These are phyloP conservation scores for Polytolypa hystricis DNA, from an alignment of 2,329 filamentous ascomycete species.

Conservation along the genomic window DNA sequence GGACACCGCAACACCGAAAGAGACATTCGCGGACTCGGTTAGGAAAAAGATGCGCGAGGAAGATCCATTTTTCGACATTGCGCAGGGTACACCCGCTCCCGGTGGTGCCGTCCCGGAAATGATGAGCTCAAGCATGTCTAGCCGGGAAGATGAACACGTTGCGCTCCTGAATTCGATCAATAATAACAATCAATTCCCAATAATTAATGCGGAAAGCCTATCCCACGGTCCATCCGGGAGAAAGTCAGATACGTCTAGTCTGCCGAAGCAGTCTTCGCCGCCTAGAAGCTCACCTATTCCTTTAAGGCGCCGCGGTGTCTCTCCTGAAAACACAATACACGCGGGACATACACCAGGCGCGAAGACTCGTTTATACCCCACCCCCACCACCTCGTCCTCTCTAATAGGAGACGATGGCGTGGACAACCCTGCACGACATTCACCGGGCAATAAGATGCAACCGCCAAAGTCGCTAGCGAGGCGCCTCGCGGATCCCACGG, in stretches of 20 bases:
- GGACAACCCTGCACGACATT: slow-evolving; percentile 11
- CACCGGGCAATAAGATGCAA: neutral
- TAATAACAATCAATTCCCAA: slow-evolving; percentile 1
- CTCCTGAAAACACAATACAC: slow-evolving; percentile 24
- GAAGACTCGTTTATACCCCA: slow-evolving; percentile 26
- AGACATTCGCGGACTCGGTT: slow-evolving; percentile 7
- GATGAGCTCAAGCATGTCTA: neutral
- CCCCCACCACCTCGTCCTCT: slow-evolving; percentile 30
- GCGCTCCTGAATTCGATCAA: neutral
- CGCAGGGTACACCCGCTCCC: slow-evolving; percentile 18
- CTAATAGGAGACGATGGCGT: slow-evolving; percentile 22
- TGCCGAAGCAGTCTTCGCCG: slow-evolving; percentile 18
- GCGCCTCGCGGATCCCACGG: slow-evolving; percentile 23
- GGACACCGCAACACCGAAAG: slow-evolving; percentile 1
- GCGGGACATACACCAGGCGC: slow-evolving; percentile 22
- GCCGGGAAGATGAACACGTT: neutral
- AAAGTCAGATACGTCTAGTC: too few relatives aligned
- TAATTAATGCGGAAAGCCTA: neutral
- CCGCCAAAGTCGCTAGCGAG: neutral
- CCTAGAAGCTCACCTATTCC: slow-evolving; percentile 25
- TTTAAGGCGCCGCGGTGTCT: slow-evolving; percentile 17
- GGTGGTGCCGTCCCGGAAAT: slow-evolving; percentile 7
- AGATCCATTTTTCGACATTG: slow-evolving; percentile 22
- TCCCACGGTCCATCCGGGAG: slow-evolving; percentile 3
- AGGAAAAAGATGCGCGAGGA: slow-evolving; percentile 13